Base-by-base conservation (phyloP, 2,329 filamentous ascomycete genomes). In the Monosporascus sp. region DNA sequence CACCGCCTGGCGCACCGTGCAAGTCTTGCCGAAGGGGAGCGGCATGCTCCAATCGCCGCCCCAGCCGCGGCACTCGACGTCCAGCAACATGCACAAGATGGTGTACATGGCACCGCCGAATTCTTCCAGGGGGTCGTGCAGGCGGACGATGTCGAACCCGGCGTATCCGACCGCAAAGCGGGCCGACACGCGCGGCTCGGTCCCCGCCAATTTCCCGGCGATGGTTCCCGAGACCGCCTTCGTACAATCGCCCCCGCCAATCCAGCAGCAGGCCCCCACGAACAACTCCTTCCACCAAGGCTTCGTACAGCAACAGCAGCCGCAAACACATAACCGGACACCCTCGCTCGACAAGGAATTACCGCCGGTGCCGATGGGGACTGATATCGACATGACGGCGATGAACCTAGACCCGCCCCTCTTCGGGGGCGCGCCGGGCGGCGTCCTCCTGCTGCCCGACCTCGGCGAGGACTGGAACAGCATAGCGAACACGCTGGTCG, bases 1-100 rank as follows among this genome's bases (percentile, higher is more conserved):
- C 51, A 73, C 82, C 50, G 84, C 83, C 4, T 85, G 57, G 65
- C 69, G 40, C 48, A 73, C 61, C 58, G 71, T 61, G 17, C 66
- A 68, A 47, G 61, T 69, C 48, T 59, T 67, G 27, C 66, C 67
- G 27, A 64, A 62, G 52, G 48, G 56, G 17, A 57, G 55, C 37
- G 56, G 59, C 7, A 38, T 44, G 37, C 9, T 52, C 7, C 51
- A 60, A 40, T 53, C 56, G 8, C 49, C 53, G 5, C 49, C 52
- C n/a, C 48, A 47, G 7, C 49, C 52, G 19, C 26, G 50, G 11
- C 49, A 26, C 22, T 45, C 43, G 5, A 26, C 43, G 11, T 5
- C 60, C 41, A 54, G 48, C 46, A 58, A 51, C 20, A 24, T 56
- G 17, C 50, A 55, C 49, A 63, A 63, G 41, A 56, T 60, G 48